Conservation (phyloP, 2,329 filamentous ascomycete genomes). For the Colletotrichum incanum region DNA sequence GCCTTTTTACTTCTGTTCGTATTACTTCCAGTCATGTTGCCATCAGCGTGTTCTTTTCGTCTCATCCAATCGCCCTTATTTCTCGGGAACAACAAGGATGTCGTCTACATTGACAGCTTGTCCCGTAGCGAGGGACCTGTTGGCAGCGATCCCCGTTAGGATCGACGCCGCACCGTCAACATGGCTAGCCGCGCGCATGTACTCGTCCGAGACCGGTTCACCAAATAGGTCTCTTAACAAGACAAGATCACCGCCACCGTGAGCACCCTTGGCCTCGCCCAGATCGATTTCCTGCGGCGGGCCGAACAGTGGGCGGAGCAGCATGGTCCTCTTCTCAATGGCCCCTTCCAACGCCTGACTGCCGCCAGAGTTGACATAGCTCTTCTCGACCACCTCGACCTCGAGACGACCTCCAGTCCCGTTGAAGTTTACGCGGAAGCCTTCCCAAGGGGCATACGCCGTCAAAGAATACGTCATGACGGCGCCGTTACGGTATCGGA, state of each 20-base stretch:
- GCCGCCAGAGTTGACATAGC: slow-evolving; percentile 73
- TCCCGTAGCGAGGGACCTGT: slow-evolving; percentile 70
- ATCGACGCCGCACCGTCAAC: slow-evolving; percentile 73
- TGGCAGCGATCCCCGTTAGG: slow-evolving; percentile 72
- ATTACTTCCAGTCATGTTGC: no score
- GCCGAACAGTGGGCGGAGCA: slow-evolving; percentile 69
- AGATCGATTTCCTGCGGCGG: slow-evolving; percentile 71
- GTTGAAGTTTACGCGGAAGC: slow-evolving; percentile 71
- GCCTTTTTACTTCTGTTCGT: neutral
- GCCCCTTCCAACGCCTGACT: slow-evolving; percentile 70
- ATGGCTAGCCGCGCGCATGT: slow-evolving; percentile 70
- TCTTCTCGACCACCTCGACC: slow-evolving; percentile 74
- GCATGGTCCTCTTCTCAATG: slow-evolving; percentile 64
- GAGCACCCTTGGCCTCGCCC: slow-evolving; percentile 66
- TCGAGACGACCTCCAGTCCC: slow-evolving; percentile 72
- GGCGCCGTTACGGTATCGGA: slow-evolving; percentile 70
- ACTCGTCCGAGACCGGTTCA: slow-evolving; percentile 65
- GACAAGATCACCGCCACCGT: slow-evolving; percentile 73
- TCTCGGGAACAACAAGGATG: slow-evolving; percentile 55
- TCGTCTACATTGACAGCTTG: slow-evolving; percentile 71
- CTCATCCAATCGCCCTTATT: neutral
- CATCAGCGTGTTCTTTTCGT: neutral
- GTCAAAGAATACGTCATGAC: slow-evolving; percentile 73
- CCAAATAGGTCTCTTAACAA: slow-evolving; percentile 73
- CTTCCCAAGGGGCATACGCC: slow-evolving; percentile 76